Evolutionary conservation across 2,329 filamentous ascomycete species (phyloP).

Genomic region (Escovopsis sp.): DNA sequence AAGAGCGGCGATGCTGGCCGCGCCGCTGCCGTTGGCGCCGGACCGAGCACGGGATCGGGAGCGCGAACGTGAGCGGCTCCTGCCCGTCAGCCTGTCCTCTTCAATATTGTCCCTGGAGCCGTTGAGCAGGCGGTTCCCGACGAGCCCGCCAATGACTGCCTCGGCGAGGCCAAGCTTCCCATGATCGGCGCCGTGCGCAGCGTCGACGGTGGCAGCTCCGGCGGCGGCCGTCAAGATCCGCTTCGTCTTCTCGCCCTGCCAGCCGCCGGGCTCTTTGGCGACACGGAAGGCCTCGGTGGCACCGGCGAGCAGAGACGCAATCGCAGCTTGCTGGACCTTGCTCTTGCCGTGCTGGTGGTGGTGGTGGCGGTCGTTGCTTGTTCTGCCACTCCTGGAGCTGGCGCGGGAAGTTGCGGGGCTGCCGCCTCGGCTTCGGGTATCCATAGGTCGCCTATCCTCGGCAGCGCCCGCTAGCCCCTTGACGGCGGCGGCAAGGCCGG

Average conservation of each 20-base stretch:
- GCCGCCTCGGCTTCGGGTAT: constrained; percentile 34
- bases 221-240: constrained; percentile 78
- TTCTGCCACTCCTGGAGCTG: constrained; percentile 20
- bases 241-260: constrained; percentile 85
- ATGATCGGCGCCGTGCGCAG: constrained; percentile 55
- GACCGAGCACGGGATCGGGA: constrained; percentile 20
- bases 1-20: constrained; percentile 43
- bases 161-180: constrained; percentile 76
- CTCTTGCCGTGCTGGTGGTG: constrained; percentile 24
- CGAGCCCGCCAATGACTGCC: constrained; percentile 75
- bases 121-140: constrained; percentile 75
- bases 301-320: constrained; percentile 78
- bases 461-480: constrained; percentile 41
- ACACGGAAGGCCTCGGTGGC: constrained; percentile 86
- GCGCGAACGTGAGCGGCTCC: constrained; percentile 56
- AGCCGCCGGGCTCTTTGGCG: constrained; percentile 75
- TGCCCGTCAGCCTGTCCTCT: constrained; percentile 42
- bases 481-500: constrained; percentile 45
- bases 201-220: constrained; percentile 76
- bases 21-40: constrained; percentile 26
- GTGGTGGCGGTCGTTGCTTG: too few species aligned
- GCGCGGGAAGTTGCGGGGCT: constrained; percentile 31
- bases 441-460: constrained; percentile 21
- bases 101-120: constrained; percentile 56
- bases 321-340: constrained; percentile 73